Percentiles rank a stretch among this genome's conserved stretches.
phyloP scores from a whole-genome alignment of 495 filamentous ascomycete species.

The Pseudevernia furfuracea region DNA sequence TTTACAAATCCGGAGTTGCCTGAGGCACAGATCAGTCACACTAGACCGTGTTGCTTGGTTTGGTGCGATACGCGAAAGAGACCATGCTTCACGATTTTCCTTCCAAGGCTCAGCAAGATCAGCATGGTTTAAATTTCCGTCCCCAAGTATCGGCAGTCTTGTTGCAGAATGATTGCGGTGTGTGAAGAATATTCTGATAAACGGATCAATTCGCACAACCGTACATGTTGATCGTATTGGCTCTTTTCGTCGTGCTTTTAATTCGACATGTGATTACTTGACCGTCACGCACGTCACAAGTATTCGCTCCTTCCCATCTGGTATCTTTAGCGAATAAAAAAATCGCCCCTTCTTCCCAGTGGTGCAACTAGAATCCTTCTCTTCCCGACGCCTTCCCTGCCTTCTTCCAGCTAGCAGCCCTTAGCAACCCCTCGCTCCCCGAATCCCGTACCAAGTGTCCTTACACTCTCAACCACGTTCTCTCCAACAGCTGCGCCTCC shows the following conservation, averaged over 20 bases:
- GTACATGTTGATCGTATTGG: not conserved
- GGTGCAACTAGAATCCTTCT: not conserved
- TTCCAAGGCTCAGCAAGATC: slow-evolving; percentile 1
- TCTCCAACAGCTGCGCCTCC: not conserved
- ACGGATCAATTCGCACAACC: not conserved
- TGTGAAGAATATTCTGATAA: not conserved
- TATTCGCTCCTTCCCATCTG: not conserved
- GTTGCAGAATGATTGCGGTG: not conserved
- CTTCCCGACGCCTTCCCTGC: not conserved
- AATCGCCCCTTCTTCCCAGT: not conserved
- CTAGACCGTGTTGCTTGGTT: not conserved
- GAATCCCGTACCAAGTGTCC: too few species aligned
- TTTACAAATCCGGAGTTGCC: not conserved
- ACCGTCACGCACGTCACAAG: not conserved
- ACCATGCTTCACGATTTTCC: slow-evolving; percentile 11
- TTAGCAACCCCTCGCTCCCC: not conserved
- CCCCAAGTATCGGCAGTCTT: not conserved
- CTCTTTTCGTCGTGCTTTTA: not conserved
- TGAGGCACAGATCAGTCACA: not conserved
- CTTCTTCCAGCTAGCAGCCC: not conserved
- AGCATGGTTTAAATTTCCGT: not conserved
- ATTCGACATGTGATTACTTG: not conserved
- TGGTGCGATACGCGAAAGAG: slow-evolving; percentile 4
- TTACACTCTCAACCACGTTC: not conserved
- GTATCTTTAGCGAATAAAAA: not conserved